Evolutionary conservation across 164 flowering plant genomes (phyloP).

Genomic region (Saururus chinensis): DNA sequence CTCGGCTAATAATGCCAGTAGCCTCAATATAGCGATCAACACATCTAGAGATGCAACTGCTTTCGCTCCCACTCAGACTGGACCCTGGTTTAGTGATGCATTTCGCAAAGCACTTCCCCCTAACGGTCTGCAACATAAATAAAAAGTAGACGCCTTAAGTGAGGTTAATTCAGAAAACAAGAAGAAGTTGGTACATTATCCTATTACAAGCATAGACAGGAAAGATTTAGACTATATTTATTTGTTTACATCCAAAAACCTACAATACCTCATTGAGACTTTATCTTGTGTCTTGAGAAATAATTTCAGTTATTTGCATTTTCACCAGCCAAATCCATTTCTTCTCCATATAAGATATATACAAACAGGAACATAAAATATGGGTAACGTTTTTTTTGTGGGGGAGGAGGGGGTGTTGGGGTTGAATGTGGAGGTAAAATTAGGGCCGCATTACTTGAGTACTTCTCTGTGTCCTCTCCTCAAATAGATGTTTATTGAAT

Average conservation of each 20-base stretch:
- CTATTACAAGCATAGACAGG: background rate
- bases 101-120: slow-evolving; percentile 83
- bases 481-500: too few species aligned
- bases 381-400: too few species aligned
- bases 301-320: background rate
- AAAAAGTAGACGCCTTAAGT: background rate
- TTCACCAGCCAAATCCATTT: background rate
- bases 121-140: slow-evolving; percentile 45
- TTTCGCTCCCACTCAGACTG: slow-evolving; percentile 83
- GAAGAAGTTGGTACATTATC: background rate
- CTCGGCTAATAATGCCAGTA: slow-evolving; percentile 66
- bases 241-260: background rate
- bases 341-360: too few species aligned
- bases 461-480: too few species aligned
- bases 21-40: slow-evolving; percentile 97
- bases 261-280: background rate
- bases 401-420: too few species aligned
- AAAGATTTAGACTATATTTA: background rate
- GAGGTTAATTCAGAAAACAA: background rate
- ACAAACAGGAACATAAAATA: too few species aligned
- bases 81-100: slow-evolving; percentile 91
- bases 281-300: background rate
- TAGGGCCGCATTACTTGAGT: too few species aligned
- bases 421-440: too few species aligned
- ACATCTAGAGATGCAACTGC: slow-evolving; percentile 91